Evolutionary conservation across 768 basidiomycete genomes (phyloP).

Genomic region (Myochromella boudieri): DNA sequence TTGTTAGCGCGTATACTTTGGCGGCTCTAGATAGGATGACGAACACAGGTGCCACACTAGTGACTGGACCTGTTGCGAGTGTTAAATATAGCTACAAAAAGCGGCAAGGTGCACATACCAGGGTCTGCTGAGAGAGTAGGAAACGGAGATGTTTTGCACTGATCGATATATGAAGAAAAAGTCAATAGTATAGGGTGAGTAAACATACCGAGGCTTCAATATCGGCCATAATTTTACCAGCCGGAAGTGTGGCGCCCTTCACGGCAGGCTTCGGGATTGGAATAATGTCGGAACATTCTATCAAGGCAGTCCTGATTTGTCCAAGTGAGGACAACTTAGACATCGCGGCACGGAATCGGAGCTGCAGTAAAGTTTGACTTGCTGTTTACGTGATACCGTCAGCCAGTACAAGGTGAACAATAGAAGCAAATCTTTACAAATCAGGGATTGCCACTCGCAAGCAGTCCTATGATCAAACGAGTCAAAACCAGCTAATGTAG

Average conservation of each 20-base stretch:
- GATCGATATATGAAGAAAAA: too few relatives aligned
- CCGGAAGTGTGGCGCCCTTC: constrained; percentile 24
- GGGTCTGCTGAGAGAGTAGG: constrained; percentile 21
- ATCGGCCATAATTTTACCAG: constrained; percentile 26
- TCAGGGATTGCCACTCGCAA: constrained; percentile 39
- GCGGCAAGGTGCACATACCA: constrained; percentile 13
- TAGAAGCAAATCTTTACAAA: constrained; percentile 18
- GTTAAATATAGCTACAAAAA: too few relatives aligned
- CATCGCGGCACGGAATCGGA: constrained; percentile 30
- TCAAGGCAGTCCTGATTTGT: constrained; percentile 18
- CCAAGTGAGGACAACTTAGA: constrained; percentile 31
- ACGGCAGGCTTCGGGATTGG: constrained; percentile 13
- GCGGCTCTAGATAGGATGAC: too few relatives aligned
- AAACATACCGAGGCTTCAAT: constrained; percentile 25
- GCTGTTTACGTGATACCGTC: constrained; percentile 10
- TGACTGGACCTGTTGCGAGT: constrained; percentile 21
- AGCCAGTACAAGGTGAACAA: background rate
- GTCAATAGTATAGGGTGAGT: too few relatives aligned
- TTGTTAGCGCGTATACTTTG: too few relatives aligned
- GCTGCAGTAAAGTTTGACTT: constrained; percentile 22
- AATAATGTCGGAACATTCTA: constrained; percentile 30
- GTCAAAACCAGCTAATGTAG: too few relatives aligned
- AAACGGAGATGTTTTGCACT: constrained; percentile 25
- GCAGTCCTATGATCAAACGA: constrained; percentile 33
- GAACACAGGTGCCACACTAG: constrained; percentile 20